Evolutionary conservation across 495 filamentous ascomycete species (phyloP).

Genomic region (Chaetomium cochliodes): DNA sequence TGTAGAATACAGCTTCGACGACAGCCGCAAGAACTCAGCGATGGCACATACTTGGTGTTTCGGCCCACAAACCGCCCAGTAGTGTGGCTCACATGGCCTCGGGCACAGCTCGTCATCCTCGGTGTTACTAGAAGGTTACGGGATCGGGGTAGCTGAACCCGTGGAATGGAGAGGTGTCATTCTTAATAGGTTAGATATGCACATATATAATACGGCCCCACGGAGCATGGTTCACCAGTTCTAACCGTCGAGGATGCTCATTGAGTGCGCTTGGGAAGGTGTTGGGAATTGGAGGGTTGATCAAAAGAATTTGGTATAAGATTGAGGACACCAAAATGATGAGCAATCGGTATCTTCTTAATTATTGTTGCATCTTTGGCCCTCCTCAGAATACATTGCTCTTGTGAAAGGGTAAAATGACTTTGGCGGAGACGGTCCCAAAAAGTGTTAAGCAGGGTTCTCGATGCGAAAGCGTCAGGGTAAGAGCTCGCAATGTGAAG

Average conservation of each 20-base stretch:
- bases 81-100: conserved; percentile 33
- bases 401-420: too few relatives aligned
- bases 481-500: too few relatives aligned
- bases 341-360: too few relatives aligned
- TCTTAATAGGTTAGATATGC: conserved; percentile 30
- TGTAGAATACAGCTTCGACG: too few relatives aligned
- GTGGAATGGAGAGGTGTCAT: conserved; percentile 30
- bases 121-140: conserved; percentile 16
- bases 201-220: conserved; percentile 36
- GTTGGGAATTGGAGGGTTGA: background rate
- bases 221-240: conserved; percentile 37
- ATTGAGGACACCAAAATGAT: too few relatives aligned
- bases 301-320: too few relatives aligned
- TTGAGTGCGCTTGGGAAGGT: conserved; percentile 3
- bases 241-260: conserved; percentile 30
- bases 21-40: too few relatives aligned
- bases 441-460: too few relatives aligned
- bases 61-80: conserved; percentile 32
- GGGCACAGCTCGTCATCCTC: conserved; percentile 27
- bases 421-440: too few relatives aligned
- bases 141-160: conserved; percentile 31
- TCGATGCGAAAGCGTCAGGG: too few relatives aligned
- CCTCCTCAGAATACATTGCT: too few relatives aligned
- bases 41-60: conserved; percentile 11
- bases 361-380: too few relatives aligned